Evolutionary conservation across 169 alveolate genomes (phyloP).

Genomic region (Plasmodium coatneyi): DNA sequence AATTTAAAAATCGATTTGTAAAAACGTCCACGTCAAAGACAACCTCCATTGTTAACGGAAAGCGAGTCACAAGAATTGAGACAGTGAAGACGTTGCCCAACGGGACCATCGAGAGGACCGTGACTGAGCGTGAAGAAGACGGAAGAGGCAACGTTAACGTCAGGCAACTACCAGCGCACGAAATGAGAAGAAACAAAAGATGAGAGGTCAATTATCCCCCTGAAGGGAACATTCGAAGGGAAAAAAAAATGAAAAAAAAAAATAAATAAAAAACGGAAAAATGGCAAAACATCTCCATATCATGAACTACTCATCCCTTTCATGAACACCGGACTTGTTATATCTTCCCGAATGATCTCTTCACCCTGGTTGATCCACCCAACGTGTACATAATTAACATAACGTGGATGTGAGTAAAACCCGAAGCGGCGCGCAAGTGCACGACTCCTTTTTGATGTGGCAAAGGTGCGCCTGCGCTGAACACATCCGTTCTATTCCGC

Average conservation of each 20-base stretch:
- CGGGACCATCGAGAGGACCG: slow-evolving; percentile 76
- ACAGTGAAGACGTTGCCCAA: slow-evolving; percentile 75
- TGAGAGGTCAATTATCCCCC: neutral
- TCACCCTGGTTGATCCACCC: neutral
- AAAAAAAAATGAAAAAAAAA: neutral
- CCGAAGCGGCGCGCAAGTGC: neutral
- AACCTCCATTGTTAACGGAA: slow-evolving; percentile 76
- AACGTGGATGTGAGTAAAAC: neutral
- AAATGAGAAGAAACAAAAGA: slow-evolving; percentile 26
- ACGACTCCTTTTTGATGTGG: neutral
- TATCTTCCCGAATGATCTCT: neutral
- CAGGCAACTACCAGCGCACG: slow-evolving; percentile 72
- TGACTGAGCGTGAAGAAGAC: slow-evolving; percentile 77
- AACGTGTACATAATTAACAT: neutral
- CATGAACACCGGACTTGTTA: neutral
- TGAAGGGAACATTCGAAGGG: neutral
- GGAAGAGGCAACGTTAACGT: slow-evolving; percentile 75
- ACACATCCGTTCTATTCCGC: neutral
- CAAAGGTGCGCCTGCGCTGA: neutral
- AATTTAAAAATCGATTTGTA: slow-evolving; percentile 50
- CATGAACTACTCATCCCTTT: neutral
- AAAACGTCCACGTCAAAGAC: slow-evolving; percentile 78
- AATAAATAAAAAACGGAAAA: neutral
- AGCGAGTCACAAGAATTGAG: slow-evolving; percentile 75
- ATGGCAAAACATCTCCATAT: neutral